Conservation (phyloP, 1,284 basidiomycete genomes). For the Mrakiaceae sp. region DNA sequence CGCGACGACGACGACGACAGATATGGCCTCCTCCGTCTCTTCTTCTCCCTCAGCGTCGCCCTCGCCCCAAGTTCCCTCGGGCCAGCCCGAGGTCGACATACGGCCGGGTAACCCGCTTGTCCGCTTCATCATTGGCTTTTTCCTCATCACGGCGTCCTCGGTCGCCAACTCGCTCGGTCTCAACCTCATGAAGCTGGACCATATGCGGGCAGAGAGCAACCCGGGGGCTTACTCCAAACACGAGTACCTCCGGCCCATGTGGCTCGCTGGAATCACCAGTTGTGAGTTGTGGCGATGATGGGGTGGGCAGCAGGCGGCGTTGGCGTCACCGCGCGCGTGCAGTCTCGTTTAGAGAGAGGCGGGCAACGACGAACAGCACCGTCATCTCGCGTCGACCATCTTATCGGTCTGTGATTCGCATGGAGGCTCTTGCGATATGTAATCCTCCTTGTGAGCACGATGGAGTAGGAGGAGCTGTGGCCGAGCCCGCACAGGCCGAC, state of each 20-base stretch:
- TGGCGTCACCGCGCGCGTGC: too few relatives aligned
- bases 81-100: too few relatives aligned
- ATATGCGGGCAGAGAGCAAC: constrained; percentile 20
- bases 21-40: too few relatives aligned
- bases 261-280: constrained; percentile 31
- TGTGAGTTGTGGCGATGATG: constrained; percentile 1
- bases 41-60: too few relatives aligned
- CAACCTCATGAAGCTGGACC: constrained; percentile 36
- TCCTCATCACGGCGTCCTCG: constrained; percentile 32
- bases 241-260: constrained; percentile 32
- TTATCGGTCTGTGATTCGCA: too few relatives aligned
- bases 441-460: too few relatives aligned
- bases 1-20: too few relatives aligned
- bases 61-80: too few relatives aligned
- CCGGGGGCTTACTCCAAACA: background rate
- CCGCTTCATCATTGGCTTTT: constrained; percentile 35
- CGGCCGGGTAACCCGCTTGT: background rate
- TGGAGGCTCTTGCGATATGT: too few relatives aligned
- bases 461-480: too few relatives aligned
- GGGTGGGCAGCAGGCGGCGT: background rate
- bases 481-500: too few relatives aligned
- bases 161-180: constrained; percentile 33
- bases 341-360: background rate
- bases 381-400: background rate
- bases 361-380: background rate